Evolutionary conservation across 2,329 filamentous ascomycete genomes (phyloP).

Genomic region (Fusarium marasasianum): DNA sequence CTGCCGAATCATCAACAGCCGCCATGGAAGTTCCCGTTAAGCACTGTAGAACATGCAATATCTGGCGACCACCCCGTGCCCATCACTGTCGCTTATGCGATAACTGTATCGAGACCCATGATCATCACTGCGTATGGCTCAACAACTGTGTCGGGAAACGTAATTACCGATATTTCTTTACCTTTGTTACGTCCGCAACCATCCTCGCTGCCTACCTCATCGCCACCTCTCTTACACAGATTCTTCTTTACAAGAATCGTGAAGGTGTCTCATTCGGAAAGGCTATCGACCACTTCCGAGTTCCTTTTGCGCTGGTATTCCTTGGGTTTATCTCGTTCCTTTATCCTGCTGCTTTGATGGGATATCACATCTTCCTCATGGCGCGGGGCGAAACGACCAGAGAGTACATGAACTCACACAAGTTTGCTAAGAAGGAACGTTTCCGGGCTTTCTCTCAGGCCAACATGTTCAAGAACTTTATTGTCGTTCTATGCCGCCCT

Average conservation of each 20-base stretch:
- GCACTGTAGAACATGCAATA: constrained; percentile 96
- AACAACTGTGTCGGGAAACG: constrained; percentile 98
- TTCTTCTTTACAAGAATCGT: constrained; percentile 74
- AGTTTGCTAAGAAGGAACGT: constrained; percentile 90
- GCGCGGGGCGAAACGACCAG: constrained; percentile 92
- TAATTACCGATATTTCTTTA: constrained; percentile 98
- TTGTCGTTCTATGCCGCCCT: constrained; percentile 82
- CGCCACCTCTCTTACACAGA: constrained; percentile 80
- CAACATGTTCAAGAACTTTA: constrained; percentile 78
- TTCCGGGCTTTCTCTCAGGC: constrained; percentile 90
- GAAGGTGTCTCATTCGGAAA: constrained; percentile 73
- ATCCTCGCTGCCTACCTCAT: constrained; percentile 80
- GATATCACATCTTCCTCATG: constrained; percentile 92
- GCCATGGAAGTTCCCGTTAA: constrained; percentile 99
- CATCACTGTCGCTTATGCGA: constrained; percentile 98
- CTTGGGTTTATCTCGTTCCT: constrained; percentile 78
- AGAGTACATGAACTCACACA: constrained; percentile 95
- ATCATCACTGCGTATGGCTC: constrained; percentile 98
- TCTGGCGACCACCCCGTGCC: constrained; percentile 94
- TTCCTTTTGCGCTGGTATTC: constrained; percentile 88
- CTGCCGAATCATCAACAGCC: constrained; percentile 75
- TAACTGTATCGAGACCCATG: constrained; percentile 95
- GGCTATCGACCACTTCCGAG: constrained; percentile 75
- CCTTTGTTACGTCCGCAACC: constrained; percentile 84
- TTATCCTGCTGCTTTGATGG: constrained; percentile 85